Evolutionary conservation across 495 filamentous ascomycete species (phyloP).

Genomic region (Tuber microsphaerosporum): DNA sequence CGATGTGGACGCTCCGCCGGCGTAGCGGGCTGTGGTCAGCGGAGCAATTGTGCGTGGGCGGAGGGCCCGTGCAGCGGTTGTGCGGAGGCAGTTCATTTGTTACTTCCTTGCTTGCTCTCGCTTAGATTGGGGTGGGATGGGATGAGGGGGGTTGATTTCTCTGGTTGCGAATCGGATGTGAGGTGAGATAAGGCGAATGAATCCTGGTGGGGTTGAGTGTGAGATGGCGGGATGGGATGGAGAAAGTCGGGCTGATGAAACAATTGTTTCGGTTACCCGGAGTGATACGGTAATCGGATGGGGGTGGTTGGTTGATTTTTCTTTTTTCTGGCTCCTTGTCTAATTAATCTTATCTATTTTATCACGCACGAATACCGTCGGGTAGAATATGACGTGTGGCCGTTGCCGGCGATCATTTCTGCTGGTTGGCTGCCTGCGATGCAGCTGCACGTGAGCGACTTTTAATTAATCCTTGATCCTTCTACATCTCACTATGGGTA

Average conservation of each 20-base stretch:
- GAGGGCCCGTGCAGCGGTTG: slow-evolving; percentile 22
- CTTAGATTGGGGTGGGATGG: neutral
- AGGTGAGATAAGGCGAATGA: slow-evolving; percentile 3
- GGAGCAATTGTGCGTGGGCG: slow-evolving; percentile 29
- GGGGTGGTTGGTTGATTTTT: neutral
- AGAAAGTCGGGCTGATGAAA: slow-evolving; percentile 27
- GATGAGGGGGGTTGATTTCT: neutral
- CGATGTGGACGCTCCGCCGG: slow-evolving; percentile 28
- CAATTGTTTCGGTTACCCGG: slow-evolving; percentile 17
- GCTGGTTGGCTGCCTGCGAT: neutral
- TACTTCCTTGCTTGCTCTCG: neutral
- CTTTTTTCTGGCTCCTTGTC: neutral
- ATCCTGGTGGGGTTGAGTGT: slow-evolving; percentile 10
- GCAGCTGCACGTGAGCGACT: neutral
- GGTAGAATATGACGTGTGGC: neutral
- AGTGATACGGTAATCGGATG: neutral
- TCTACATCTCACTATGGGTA: neutral
- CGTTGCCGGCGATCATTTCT: neutral
- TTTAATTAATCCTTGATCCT: neutral
- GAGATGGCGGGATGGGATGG: slow-evolving; percentile 28
- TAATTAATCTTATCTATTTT: neutral
- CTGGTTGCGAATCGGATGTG: neutral
- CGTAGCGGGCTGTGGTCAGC: slow-evolving; percentile 14
- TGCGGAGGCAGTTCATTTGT: slow-evolving; percentile 38
- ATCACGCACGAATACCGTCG: neutral